Evolutionary conservation across 1,139 yeast species (phyloP).

Genomic region (Meyerozyma guilliermondii): DNA sequence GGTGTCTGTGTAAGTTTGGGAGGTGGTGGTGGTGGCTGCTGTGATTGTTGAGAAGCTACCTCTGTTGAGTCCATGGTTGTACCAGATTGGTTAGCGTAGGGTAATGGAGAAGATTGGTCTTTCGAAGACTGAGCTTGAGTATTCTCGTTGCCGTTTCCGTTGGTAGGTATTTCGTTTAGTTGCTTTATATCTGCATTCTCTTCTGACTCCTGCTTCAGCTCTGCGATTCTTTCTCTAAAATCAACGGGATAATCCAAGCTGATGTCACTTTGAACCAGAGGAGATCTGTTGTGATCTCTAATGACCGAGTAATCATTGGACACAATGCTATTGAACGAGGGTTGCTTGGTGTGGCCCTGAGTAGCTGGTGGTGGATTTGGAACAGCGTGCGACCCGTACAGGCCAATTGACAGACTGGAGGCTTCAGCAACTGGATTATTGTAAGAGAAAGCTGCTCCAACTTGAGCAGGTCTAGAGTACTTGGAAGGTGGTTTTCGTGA

Average conservation of each 20-base stretch:
- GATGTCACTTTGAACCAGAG: slow-evolving; percentile 29
- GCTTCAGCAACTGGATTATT: slow-evolving; percentile 13
- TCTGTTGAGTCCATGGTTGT: no score
- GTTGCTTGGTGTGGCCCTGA: slow-evolving; percentile 12
- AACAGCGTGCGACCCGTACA: slow-evolving; percentile 5
- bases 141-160: not conserved
- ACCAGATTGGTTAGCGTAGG: not conserved
- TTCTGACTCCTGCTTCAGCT: not conserved
- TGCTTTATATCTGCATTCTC: not conserved
- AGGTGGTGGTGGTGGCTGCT: slow-evolving; percentile 7
- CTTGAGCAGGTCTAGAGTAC: slow-evolving; percentile 12
- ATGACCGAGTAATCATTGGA: slow-evolving; percentile 18
- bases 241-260: slow-evolving; percentile 29
- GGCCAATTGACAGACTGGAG: slow-evolving; percentile 13
- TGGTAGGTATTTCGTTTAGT: not conserved
- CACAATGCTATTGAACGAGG: slow-evolving; percentile 21
- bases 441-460: slow-evolving; percentile 8
- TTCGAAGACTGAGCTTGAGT: slow-evolving; percentile 2
- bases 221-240: slow-evolving; percentile 10
- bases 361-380: not conserved
- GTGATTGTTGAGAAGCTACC: slow-evolving; percentile 10
- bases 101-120: slow-evolving; percentile 6
- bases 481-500: slow-evolving; percentile 11
- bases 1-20: not conserved
- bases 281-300: slow-evolving; percentile 20